A percentile compares a stretch with the other conserved stretches of the same genome.
Evolutionary conservation across 306 rosid genomes (phyloP).

Genomic region (Alnus glutinosa): DNA sequence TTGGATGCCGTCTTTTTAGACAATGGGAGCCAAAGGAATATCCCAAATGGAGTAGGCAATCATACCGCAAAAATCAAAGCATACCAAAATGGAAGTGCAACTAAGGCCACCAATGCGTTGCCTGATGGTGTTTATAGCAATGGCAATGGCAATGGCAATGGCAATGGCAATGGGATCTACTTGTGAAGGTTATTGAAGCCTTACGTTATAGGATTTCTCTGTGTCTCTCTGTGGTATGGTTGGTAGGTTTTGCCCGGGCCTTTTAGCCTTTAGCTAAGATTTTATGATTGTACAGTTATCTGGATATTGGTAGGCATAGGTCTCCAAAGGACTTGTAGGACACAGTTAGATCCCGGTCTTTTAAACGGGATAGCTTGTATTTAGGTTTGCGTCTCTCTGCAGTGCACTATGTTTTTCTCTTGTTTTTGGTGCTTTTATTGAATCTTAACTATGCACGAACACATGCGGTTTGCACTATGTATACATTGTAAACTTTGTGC

Average conservation of each 20-base stretch:
- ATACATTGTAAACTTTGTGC: neutral
- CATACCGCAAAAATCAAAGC: slow-evolving; percentile 36
- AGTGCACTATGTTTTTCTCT: neutral
- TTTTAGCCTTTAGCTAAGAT: slow-evolving; percentile 27
- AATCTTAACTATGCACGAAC: neutral
- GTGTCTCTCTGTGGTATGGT: neutral
- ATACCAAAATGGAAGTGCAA: slow-evolving; percentile 40
- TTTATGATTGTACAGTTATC: slow-evolving; percentile 47
- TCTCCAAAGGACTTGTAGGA: slow-evolving; percentile 37
- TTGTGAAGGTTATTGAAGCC: slow-evolving; percentile 33
- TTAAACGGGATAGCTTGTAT: slow-evolving; percentile 53
- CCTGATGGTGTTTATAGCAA: slow-evolving; percentile 45
- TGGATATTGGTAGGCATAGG: slow-evolving; percentile 45
- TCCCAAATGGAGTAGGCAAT: slow-evolving; percentile 40
- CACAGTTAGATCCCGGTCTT: slow-evolving; percentile 51
- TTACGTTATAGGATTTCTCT: neutral
- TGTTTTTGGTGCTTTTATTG: slow-evolving; percentile 22
- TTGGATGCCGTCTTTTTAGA: slow-evolving; percentile 49
- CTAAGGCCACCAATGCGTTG: slow-evolving; percentile 34
- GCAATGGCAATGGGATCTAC: slow-evolving; percentile 58
- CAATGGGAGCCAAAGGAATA: slow-evolving; percentile 36
- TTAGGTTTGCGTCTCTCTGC: neutral
- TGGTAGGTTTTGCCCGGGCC: slow-evolving; percentile 21
- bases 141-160: slow-evolving; percentile 57
- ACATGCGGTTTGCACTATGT: neutral